phyloP scores from a whole-genome alignment of 352 stramenopile genomes.

The Phytophthora pini region DNA sequence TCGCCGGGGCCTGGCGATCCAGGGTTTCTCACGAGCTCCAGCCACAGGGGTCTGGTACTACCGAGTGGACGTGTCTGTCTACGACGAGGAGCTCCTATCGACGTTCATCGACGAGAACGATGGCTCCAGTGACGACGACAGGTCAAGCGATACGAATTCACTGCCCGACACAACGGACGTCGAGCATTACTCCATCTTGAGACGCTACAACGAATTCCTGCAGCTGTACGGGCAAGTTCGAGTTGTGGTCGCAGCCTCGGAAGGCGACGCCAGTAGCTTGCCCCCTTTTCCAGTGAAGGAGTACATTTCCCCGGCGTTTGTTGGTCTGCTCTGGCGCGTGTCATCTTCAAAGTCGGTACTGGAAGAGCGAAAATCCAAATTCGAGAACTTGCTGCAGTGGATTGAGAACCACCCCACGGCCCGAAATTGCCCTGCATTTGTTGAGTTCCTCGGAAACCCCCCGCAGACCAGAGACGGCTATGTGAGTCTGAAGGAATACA shows the following conservation, averaged over 20 bases:
- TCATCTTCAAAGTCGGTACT: conserved; percentile 54
- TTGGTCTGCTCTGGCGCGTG: conserved; percentile 58
- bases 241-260: conserved; percentile 22
- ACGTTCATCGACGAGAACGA: conserved; percentile 29
- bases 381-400: conserved; percentile 64
- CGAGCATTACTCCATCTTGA: conserved; percentile 66
- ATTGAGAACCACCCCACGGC: conserved; percentile 60
- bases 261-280: conserved; percentile 19
- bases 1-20: conserved; percentile 49
- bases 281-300: conserved; percentile 69
- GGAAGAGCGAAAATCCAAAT: conserved; percentile 58
- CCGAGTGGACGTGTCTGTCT: conserved; percentile 62
- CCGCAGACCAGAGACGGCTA: conserved; percentile 68
- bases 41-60: conserved; percentile 73
- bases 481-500: conserved; percentile 80
- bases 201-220: conserved; percentile 74
- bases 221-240: conserved; percentile 58
- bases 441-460: conserved; percentile 63
- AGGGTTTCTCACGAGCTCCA: conserved; percentile 53
- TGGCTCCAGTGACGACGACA: conserved; percentile 31
- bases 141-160: conserved; percentile 14
- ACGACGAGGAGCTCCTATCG: conserved; percentile 19
- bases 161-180: conserved; percentile 23
- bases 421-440: conserved; percentile 42
- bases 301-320: conserved; percentile 49